Conservation (phyloP, 176 grass and related monocot species). For the Triticum timopheevii region DNA sequence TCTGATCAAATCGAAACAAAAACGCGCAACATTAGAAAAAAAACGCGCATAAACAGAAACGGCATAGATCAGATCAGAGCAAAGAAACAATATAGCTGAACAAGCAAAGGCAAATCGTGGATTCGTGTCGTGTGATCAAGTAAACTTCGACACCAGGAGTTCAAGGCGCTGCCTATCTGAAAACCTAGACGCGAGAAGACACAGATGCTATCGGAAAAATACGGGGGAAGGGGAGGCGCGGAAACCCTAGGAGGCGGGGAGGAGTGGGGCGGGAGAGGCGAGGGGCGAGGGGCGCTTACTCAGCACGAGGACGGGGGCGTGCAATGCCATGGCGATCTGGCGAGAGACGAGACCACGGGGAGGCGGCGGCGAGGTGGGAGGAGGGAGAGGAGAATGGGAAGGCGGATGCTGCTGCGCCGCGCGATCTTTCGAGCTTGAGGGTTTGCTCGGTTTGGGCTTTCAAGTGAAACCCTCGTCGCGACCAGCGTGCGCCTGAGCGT, state of each 20-base stretch:
- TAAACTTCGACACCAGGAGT: no score
- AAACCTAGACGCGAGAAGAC: constrained; percentile 11
- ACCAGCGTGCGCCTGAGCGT: not conserved
- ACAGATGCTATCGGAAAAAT: not conserved
- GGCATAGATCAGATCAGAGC: constrained; percentile 22
- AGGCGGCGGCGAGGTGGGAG: not conserved
- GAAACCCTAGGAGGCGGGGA: not conserved
- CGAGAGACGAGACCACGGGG: not conserved
- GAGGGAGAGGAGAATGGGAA: not conserved
- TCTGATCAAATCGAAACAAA: constrained; percentile 50
- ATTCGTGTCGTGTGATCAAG: not conserved
- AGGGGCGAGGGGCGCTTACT: constrained; percentile 50
- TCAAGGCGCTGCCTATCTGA: not conserved
- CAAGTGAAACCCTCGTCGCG: constrained; percentile 28
- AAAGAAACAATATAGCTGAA: not conserved
- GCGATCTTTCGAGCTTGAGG: constrained; percentile 35
- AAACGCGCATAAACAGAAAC: not conserved
- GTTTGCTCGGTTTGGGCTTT: constrained; percentile 16
- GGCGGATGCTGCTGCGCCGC: constrained; percentile 20
- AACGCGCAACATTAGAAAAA: constrained; percentile 3
- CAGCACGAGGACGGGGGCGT: constrained; percentile 83
- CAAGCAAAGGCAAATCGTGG: constrained; percentile 11
- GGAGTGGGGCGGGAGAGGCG: no score
- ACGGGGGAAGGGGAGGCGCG: not conserved
- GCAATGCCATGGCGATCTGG: constrained; percentile 48